phyloP scores from a whole-genome alignment of 768 basidiomycete species.

The Pulveroboletus sp. region DNA sequence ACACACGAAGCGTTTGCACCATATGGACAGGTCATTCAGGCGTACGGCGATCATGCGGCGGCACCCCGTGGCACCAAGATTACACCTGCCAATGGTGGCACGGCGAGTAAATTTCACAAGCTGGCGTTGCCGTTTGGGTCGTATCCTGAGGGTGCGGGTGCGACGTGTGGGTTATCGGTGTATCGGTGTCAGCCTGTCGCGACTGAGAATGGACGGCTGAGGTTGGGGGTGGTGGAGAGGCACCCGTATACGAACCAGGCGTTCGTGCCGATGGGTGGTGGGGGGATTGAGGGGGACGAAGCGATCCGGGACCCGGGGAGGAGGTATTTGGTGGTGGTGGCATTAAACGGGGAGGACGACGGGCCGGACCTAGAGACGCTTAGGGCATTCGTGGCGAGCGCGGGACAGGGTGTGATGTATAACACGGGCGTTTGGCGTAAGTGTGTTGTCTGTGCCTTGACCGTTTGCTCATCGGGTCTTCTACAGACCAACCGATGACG shows the following conservation, averaged over 20 bases:
- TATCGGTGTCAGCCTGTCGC: conserved; percentile 70
- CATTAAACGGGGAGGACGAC: conserved; percentile 73
- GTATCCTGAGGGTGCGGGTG: conserved; percentile 58
- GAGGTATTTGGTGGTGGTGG: conserved; percentile 83
- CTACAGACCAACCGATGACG: conserved; percentile 88
- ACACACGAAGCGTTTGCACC: conserved; percentile 84
- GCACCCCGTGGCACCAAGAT: conserved; percentile 69
- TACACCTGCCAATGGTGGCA: conserved; percentile 84
- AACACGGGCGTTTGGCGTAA: conserved; percentile 85
- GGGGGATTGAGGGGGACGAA: conserved; percentile 37
- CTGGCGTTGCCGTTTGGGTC: conserved; percentile 66
- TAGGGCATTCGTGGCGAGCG: conserved; percentile 78
- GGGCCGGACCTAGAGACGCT: conserved; percentile 72
- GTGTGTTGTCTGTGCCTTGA: conserved; percentile 31
- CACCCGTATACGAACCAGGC: conserved; percentile 90
- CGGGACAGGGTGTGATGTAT: conserved; percentile 86
- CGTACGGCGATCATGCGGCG: conserved; percentile 64
- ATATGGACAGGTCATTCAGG: conserved; percentile 91
- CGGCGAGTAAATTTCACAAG: conserved; percentile 92
- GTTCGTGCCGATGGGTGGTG: conserved; percentile 90
- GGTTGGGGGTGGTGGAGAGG: conserved; percentile 77
- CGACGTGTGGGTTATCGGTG: conserved; percentile 72
- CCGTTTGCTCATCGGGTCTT: conserved; percentile 4
- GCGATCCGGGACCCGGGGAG: conserved; percentile 47
- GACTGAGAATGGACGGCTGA: conserved; percentile 47